Base-by-base conservation (phyloP, 2,329 filamentous ascomycete genomes). In the Ascochyta lentis region DNA sequence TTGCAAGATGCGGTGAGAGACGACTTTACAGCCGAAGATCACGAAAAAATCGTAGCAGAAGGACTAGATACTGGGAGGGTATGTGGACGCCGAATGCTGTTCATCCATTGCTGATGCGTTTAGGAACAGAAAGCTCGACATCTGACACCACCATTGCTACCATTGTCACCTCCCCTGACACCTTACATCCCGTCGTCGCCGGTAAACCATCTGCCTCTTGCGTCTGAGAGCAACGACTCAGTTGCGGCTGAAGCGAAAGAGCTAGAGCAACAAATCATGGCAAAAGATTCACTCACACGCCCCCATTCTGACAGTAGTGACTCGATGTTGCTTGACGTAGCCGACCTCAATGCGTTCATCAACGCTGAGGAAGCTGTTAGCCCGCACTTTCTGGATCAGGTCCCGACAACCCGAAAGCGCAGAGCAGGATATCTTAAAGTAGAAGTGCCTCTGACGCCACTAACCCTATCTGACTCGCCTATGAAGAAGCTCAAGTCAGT, bases 61-160 rank as follows among this genome's bases (percentile, higher is more conserved):
- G 44, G 44, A 7, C 29, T 61, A 9, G 43, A 29, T 9, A 65
- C 59, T 48, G 68, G 62, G 49, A 61, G 49, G 58, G 69, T 74
- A 71, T 53, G 63, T 58, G 24, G 4, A n/a, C 6, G 12, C n/a
- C 8, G 10, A 13, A 7, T 23, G 4, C 13, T 26, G 43, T 19
- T 35, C 6, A 15, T n/a, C n/a, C 12, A 4, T 27, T 19, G 26
- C 42, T 56, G 26, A 56, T 29, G 12, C 19, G 3, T 16, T 5
- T 19, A 56, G 53, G n/a, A 29, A 19, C n/a, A 19, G 12, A 19
- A 39, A 43, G 24, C 53, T 46, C 53, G 53, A 50, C 33, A 56
- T 15, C 10, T 81, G n/a, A 79, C 80, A 2, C 81, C 81, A n/a
- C 79, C 79, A 4, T 61, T 84, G 8, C 70, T 83, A 16, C 79